Conservation (phyloP, 768 basidiomycete species). For the Russula foetens region DNA sequence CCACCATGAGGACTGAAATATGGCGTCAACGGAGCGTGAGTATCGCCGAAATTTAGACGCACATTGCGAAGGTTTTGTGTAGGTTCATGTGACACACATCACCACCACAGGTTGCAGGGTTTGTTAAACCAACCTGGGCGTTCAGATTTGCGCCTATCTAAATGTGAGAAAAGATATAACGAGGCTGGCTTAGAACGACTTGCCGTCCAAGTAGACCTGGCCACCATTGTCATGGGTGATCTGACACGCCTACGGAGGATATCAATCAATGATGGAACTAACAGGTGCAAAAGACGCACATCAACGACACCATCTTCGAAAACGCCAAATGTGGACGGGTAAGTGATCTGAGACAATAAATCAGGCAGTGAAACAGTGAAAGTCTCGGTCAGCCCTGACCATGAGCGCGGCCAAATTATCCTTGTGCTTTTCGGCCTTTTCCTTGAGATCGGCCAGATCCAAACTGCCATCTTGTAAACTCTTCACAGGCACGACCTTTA, state of each 20-base stretch:
- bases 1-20: slow-evolving; percentile 76
- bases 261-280: neutral
- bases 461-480: slow-evolving; percentile 80
- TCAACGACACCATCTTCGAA: slow-evolving; percentile 88
- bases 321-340: slow-evolving; percentile 96
- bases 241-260: slow-evolving; percentile 59
- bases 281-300: slow-evolving; percentile 29
- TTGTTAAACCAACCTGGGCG: slow-evolving; percentile 88
- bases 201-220: slow-evolving; percentile 94
- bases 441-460: slow-evolving; percentile 76
- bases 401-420: slow-evolving; percentile 93
- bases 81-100: slow-evolving; percentile 98
- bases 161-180: neutral
- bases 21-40: neutral
- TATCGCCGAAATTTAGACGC: slow-evolving; percentile 23
- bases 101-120: slow-evolving; percentile 90
- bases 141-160: slow-evolving; percentile 77
- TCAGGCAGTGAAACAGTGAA: slow-evolving; percentile 9
- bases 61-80: slow-evolving; percentile 98
- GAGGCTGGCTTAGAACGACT: neutral
- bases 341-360: slow-evolving; percentile 63
- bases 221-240: slow-evolving; percentile 94
- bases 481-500: slow-evolving; percentile 96
- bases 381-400: slow-evolving; percentile 36
- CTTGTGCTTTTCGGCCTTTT: slow-evolving; percentile 86